These are phyloP conservation scores for Bolboschoenus planiculmis DNA, from an alignment of 176 grass and related monocot species.

Conservation along the genomic window DNA sequence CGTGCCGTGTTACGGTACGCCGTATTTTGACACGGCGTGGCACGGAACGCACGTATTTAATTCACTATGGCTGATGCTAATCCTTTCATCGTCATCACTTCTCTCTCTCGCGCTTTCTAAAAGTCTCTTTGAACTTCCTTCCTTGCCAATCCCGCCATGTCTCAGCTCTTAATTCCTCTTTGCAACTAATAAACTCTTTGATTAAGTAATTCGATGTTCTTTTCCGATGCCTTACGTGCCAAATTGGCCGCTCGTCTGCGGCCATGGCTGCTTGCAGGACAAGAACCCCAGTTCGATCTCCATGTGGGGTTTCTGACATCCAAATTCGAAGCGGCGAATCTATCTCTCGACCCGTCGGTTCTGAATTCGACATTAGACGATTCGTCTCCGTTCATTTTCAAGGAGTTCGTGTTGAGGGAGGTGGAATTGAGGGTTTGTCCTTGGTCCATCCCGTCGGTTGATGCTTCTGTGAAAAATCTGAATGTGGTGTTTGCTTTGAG, in stretches of 20 bases:
- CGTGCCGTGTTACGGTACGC: no score
- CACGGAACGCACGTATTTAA: no score
- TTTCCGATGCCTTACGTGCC: background rate
- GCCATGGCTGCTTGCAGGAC: slow-evolving; percentile 25
- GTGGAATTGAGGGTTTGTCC: slow-evolving; percentile 21
- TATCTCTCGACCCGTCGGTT: slow-evolving; percentile 12
- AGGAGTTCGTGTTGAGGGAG: slow-evolving; percentile 23
- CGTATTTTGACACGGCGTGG: no score
- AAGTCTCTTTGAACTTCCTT: slow-evolving; percentile 15
- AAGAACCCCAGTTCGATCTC: slow-evolving; percentile 27
- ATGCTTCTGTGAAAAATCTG: slow-evolving; percentile 7
- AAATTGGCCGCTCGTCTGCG: slow-evolving; percentile 6
- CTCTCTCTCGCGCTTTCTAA: slow-evolving; percentile 6
- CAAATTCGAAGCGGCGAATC: background rate
- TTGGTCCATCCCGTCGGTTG: slow-evolving; percentile 25
- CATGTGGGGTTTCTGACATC: slow-evolving; percentile 24
- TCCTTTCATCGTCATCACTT: background rate
- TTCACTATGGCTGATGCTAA: no score
- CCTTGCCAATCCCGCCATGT: slow-evolving; percentile 12
- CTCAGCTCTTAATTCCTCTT: background rate
- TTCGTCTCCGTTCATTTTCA: slow-evolving; percentile 5
- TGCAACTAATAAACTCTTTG: background rate
- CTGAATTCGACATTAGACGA: slow-evolving; percentile 22
- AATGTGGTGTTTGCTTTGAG: slow-evolving; percentile 24
- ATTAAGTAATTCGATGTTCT: slow-evolving; percentile 9